phyloP scores from a whole-genome alignment of 1,284 basidiomycete species.

The Marasmius sp. region DNA sequence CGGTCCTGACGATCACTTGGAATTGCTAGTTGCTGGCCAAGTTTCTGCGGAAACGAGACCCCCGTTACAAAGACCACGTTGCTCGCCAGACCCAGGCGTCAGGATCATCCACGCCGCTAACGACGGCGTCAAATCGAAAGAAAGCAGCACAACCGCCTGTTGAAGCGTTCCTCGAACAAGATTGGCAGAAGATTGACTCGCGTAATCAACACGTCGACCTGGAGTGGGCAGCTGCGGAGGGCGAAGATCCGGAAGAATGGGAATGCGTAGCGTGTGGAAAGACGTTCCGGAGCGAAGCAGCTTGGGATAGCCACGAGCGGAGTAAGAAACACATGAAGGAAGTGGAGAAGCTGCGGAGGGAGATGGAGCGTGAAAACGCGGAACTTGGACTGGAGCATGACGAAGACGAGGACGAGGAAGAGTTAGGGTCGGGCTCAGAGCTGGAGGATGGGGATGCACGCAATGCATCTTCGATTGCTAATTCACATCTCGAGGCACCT shows the following conservation, averaged over 20 bases:
- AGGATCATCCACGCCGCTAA: slow-evolving; percentile 25
- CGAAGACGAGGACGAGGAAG: slow-evolving; percentile 20
- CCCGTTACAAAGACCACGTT: slow-evolving; percentile 80
- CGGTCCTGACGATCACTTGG: slow-evolving; percentile 26
- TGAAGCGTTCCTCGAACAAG: slow-evolving; percentile 70
- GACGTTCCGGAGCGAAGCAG: slow-evolving; percentile 87
- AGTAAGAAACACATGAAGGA: slow-evolving; percentile 95
- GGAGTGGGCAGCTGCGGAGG: slow-evolving; percentile 70
- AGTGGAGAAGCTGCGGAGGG: slow-evolving; percentile 69
- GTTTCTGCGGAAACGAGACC: slow-evolving; percentile 93
- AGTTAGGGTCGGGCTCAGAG: slow-evolving; percentile 13
- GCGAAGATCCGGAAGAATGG: slow-evolving; percentile 77
- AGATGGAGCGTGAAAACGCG: slow-evolving; percentile 80
- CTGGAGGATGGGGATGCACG: neutral
- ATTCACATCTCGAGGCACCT: neutral
- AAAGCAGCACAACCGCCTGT: slow-evolving; percentile 20
- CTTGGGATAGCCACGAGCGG: slow-evolving; percentile 95
- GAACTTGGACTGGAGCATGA: slow-evolving; percentile 48
- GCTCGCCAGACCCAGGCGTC: slow-evolving; percentile 38
- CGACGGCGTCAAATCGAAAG: slow-evolving; percentile 17
- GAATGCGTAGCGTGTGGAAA: slow-evolving; percentile 97
- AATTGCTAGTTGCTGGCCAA: slow-evolving; percentile 68
- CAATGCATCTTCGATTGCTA: too few species aligned
- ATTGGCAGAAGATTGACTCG: slow-evolving; percentile 72
- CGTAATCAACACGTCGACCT: slow-evolving; percentile 52